These are phyloP conservation scores for Toxoplasma gondii DNA, from an alignment of 169 alveolate species.

Conservation along the genomic window DNA sequence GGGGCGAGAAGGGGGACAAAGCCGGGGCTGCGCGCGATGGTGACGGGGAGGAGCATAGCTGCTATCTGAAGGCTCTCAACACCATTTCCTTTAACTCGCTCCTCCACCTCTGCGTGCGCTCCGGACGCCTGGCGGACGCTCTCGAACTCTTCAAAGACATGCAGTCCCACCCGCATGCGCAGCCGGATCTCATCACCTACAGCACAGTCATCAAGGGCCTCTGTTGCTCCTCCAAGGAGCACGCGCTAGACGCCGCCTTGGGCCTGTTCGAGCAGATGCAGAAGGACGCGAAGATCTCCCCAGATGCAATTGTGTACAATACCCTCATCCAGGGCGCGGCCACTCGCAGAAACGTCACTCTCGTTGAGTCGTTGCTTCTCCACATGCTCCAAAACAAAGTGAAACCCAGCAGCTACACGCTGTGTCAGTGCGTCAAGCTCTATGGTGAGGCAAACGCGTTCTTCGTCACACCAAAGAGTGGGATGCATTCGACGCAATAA, in stretches of 20 bases:
- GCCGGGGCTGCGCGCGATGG: background rate
- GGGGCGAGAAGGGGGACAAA: background rate
- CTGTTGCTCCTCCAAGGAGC: constrained; percentile 77
- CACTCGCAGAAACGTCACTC: background rate
- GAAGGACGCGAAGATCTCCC: background rate
- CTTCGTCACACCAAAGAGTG: no score
- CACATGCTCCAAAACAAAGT: constrained; percentile 52
- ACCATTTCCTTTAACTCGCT: constrained; percentile 42
- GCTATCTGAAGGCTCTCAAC: constrained; percentile 26
- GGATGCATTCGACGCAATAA: no score
- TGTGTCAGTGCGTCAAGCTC: constrained; percentile 58
- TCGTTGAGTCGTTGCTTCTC: constrained; percentile 19
- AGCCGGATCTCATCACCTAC: constrained; percentile 80
- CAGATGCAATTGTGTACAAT: constrained; percentile 47
- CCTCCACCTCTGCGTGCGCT: constrained; percentile 38
- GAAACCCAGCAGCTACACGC: constrained; percentile 83
- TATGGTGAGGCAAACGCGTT: background rate
- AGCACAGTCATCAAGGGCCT: constrained; percentile 88
- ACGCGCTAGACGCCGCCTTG: constrained; percentile 52
- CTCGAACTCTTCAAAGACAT: constrained; percentile 79
- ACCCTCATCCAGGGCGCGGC: constrained; percentile 47
- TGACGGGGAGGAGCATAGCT: background rate
- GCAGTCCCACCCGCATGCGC: constrained; percentile 70
- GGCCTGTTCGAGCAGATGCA: constrained; percentile 40
- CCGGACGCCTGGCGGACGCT: constrained; percentile 71